Conservation (phyloP, 495 filamentous ascomycete genomes). For the Glarea lozoyensis region DNA sequence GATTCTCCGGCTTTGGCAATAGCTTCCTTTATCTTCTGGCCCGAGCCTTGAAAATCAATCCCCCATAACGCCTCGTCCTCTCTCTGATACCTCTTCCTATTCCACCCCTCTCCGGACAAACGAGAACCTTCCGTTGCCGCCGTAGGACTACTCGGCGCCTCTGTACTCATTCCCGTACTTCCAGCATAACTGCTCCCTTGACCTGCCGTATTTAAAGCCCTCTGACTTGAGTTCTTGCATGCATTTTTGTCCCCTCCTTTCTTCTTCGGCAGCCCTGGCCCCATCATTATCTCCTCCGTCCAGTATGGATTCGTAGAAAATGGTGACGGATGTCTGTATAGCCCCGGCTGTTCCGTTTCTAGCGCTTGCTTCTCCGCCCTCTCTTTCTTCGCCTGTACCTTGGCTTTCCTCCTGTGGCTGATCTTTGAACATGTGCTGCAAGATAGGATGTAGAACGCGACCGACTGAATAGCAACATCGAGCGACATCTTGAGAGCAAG, state of each 20-base stretch:
- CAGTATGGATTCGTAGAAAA: slow-evolving; percentile 81
- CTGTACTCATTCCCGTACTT: slow-evolving; percentile 18
- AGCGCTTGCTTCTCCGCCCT: slow-evolving; percentile 49
- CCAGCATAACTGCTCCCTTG: slow-evolving; percentile 26
- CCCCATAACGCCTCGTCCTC: slow-evolving; percentile 84
- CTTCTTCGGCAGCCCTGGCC: slow-evolving; percentile 62
- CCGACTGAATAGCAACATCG: slow-evolving; percentile 57
- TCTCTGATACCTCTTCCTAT: slow-evolving; percentile 66
- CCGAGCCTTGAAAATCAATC: slow-evolving; percentile 15
- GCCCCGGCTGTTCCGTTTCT: slow-evolving; percentile 57
- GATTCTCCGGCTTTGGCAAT: slow-evolving; percentile 43
- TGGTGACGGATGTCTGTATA: slow-evolving; percentile 71
- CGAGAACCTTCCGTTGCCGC: slow-evolving; percentile 23
- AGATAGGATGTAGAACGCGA: slow-evolving; percentile 76
- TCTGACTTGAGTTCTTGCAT: slow-evolving; percentile 38
- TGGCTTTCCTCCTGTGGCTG: slow-evolving; percentile 52
- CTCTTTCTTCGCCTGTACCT: slow-evolving; percentile 52
- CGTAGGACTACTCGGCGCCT: slow-evolving; percentile 23
- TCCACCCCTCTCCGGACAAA: slow-evolving; percentile 46
- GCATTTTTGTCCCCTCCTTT: slow-evolving; percentile 42
- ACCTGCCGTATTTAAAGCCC: slow-evolving; percentile 34
- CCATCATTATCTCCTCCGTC: slow-evolving; percentile 72
- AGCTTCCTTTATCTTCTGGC: slow-evolving; percentile 23
- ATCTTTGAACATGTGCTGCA: slow-evolving; percentile 71
- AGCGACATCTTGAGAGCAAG: slow-evolving; percentile 35